Conservation (phyloP, 1,284 basidiomycete species). For the Exobasidium rhododendri region DNA sequence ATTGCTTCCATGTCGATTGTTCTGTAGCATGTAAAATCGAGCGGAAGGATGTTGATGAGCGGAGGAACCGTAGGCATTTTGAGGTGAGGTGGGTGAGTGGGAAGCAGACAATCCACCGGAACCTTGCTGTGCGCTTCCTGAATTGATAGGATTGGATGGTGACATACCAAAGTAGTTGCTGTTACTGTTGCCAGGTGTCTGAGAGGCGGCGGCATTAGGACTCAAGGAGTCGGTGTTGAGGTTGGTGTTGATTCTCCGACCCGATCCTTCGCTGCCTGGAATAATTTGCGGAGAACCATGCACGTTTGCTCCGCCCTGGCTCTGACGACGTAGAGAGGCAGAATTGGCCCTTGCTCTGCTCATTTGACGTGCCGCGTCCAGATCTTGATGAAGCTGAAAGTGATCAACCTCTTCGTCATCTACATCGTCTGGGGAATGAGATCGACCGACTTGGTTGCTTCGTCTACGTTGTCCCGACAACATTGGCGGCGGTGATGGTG, state of each 20-base stretch:
- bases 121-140: not conserved
- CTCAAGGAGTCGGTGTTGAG: not conserved
- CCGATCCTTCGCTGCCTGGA: not conserved
- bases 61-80: not conserved
- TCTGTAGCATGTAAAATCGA: constrained; percentile 43
- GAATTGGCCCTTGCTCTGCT: constrained; percentile 33
- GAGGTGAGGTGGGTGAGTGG: constrained; percentile 14
- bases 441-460: not conserved
- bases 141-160: constrained; percentile 2
- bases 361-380: constrained; percentile 52
- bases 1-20: constrained; percentile 45
- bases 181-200: not conserved
- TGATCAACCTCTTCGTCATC: not conserved
- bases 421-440: not conserved
- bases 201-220: not conserved
- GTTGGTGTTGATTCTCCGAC: not conserved
- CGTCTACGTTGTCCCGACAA: not conserved
- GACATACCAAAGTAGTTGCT: constrained; percentile 2
- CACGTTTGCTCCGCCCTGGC: constrained; percentile 9
- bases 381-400: constrained; percentile 46
- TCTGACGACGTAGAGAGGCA: constrained; percentile 16
- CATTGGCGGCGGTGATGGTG: not conserved
- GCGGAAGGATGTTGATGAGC: constrained; percentile 23
- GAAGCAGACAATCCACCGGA: constrained; percentile 23
- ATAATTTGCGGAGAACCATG: not conserved